These are phyloP conservation scores for Naganishia friedmannii DNA, from an alignment of 768 basidiomycete species.

Conservation along the genomic window DNA sequence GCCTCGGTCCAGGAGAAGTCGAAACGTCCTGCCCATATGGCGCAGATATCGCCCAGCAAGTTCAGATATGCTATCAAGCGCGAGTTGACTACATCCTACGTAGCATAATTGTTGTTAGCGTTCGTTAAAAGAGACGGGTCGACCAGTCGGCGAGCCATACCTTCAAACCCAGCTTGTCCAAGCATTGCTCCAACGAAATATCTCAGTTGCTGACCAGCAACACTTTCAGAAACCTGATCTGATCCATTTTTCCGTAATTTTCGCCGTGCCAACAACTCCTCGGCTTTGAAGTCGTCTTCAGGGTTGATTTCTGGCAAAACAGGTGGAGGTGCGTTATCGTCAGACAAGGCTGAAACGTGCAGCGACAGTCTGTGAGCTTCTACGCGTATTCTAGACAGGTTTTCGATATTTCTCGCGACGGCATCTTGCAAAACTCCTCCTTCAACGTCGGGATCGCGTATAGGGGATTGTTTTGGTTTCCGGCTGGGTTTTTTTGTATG, in stretches of 20 bases:
- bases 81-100: slow-evolving; percentile 68
- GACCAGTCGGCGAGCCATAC: slow-evolving; percentile 54
- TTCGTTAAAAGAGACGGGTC: background rate
- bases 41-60: slow-evolving; percentile 75
- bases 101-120: background rate
- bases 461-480: background rate
- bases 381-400: slow-evolving; percentile 10
- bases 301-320: slow-evolving; percentile 10
- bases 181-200: slow-evolving; percentile 55
- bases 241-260: background rate
- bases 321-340: slow-evolving; percentile 1
- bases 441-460: slow-evolving; percentile 1
- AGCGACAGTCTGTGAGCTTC: slow-evolving; percentile 14
- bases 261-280: slow-evolving; percentile 7
- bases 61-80: slow-evolving; percentile 72
- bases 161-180: slow-evolving; percentile 90
- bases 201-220: slow-evolving; percentile 39
- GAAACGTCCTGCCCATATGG: slow-evolving; percentile 82
- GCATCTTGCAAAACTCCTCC: slow-evolving; percentile 18
- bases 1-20: slow-evolving; percentile 77
- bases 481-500: background rate
- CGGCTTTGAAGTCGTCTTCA: slow-evolving; percentile 9
- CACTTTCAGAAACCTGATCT: slow-evolving; percentile 25
- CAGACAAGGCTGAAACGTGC: slow-evolving; percentile 3
- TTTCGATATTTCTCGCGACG: slow-evolving; percentile 22